These are phyloP conservation scores for Royoungia palumana DNA, from an alignment of 768 basidiomycete genomes.

Conservation along the genomic window DNA sequence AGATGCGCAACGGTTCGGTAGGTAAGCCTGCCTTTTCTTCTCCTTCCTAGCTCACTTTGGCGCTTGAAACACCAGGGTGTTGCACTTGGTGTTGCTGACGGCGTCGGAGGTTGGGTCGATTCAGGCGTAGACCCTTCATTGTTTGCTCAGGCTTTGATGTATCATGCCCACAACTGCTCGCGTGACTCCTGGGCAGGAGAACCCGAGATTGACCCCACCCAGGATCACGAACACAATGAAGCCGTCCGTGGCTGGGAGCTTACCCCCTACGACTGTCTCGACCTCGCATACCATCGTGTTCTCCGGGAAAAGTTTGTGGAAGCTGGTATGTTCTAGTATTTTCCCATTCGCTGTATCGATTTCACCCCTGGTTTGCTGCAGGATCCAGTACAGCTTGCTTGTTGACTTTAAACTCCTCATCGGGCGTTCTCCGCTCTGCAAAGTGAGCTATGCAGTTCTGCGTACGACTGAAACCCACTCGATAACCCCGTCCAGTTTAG, in stretches of 20 bases:
- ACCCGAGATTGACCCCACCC: slow-evolving; percentile 74
- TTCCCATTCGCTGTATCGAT: slow-evolving; percentile 9
- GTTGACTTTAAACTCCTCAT: slow-evolving; percentile 68
- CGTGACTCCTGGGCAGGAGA: slow-evolving; percentile 77
- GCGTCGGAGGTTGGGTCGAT: slow-evolving; percentile 89
- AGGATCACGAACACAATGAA: slow-evolving; percentile 66
- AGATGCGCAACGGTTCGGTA: slow-evolving; percentile 83
- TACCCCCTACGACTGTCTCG: slow-evolving; percentile 66
- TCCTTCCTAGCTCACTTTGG: slow-evolving; percentile 24
- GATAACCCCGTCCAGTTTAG: slow-evolving; percentile 45
- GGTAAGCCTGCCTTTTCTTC: slow-evolving; percentile 30
- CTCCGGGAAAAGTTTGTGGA: slow-evolving; percentile 60
- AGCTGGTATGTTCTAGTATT: slow-evolving; percentile 39
- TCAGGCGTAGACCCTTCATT: slow-evolving; percentile 83
- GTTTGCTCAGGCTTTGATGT: slow-evolving; percentile 91
- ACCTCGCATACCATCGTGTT: slow-evolving; percentile 69
- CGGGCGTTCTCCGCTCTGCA: slow-evolving; percentile 70
- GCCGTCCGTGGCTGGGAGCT: slow-evolving; percentile 66
- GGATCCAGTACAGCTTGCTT: slow-evolving; percentile 86
- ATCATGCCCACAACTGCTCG: slow-evolving; percentile 72
- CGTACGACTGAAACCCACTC: slow-evolving; percentile 1
- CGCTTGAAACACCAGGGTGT: slow-evolving; percentile 49
- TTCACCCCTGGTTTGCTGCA: slow-evolving; percentile 25
- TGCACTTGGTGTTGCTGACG: slow-evolving; percentile 84
- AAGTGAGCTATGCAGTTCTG: slow-evolving; percentile 48